Percentiles rank a stretch among this genome's conserved stretches.
phyloP scores from a whole-genome alignment of 106 monocot genomes.

The Agapanthus africanus region DNA sequence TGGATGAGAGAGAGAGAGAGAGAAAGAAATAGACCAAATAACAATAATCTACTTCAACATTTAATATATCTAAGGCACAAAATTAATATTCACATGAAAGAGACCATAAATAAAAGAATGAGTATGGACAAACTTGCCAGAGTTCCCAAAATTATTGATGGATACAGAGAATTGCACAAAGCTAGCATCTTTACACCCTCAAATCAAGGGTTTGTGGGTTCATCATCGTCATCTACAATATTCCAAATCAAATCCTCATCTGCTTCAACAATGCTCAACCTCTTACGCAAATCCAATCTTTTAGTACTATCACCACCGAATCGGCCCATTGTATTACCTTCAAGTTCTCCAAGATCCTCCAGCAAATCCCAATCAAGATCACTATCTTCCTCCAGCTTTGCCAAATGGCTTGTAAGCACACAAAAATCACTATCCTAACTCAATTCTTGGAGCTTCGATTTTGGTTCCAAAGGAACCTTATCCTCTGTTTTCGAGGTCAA shows the following conservation, averaged over 20 bases:
- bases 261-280: slow-evolving; percentile 39
- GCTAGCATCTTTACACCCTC: slow-evolving; percentile 18
- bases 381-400: slow-evolving; percentile 68
- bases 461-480: slow-evolving; percentile 14
- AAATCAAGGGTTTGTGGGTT: slow-evolving; percentile 14
- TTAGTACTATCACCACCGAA: slow-evolving; percentile 24
- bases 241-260: slow-evolving; percentile 96
- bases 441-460: slow-evolving; percentile 26
- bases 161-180: slow-evolving; percentile 6
- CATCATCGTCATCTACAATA: slow-evolving; percentile 88
- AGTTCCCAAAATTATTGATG: neutral
- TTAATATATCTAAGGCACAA: neutral
- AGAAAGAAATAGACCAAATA: neutral
- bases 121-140: slow-evolving; percentile 11
- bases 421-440: slow-evolving; percentile 59
- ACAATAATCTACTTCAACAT: slow-evolving; percentile 1
- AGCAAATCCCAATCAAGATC: slow-evolving; percentile 95
- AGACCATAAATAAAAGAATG: neutral
- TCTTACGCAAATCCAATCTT: slow-evolving; percentile 58
- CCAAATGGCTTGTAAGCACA: slow-evolving; percentile 49
- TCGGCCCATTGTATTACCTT: slow-evolving; percentile 29
- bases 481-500: slow-evolving; percentile 12
- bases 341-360: slow-evolving; percentile 74
- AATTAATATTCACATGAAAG: slow-evolving; percentile 11
- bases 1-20: too few relatives aligned